A percentile compares a stretch with the other conserved stretches of the same genome.
Conservation (phyloP, 176 grass and related monocot species). For the Aegilops umbellulata region DNA sequence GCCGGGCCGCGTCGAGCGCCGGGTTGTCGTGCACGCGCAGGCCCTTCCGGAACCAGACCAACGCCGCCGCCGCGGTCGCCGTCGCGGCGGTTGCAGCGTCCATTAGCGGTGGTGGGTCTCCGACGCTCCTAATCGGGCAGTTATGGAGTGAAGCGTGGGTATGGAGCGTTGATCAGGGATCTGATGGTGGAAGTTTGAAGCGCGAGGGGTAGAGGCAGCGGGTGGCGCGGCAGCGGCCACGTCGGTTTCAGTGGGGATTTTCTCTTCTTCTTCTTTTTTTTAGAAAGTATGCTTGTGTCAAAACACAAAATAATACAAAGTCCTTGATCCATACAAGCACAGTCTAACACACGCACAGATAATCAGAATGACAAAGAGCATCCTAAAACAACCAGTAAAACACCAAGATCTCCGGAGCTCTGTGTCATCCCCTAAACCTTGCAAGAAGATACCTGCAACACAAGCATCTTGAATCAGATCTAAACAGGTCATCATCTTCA, state of each 20-base stretch:
- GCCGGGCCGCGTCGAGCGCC: constrained; percentile 58
- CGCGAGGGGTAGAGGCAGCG: background rate
- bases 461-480: too few relatives aligned
- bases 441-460: too few relatives aligned
- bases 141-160: background rate
- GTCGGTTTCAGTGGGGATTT: constrained; percentile 28
- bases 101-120: background rate
- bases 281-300: too few relatives aligned
- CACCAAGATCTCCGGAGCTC: too few relatives aligned
- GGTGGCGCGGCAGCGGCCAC: constrained; percentile 44
- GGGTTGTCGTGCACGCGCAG: constrained; percentile 94
- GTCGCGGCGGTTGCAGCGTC: constrained; percentile 28
- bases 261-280: too few relatives aligned
- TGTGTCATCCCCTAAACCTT: too few relatives aligned
- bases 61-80: constrained; percentile 37
- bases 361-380: too few relatives aligned
- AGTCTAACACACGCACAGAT: too few relatives aligned
- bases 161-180: constrained; percentile 3
- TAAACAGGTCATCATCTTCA: too few relatives aligned
- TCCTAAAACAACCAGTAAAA: too few relatives aligned
- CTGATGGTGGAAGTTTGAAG: constrained; percentile 48
- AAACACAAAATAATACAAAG: too few relatives aligned
- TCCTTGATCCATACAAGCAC: too few relatives aligned
- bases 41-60: constrained; percentile 95
- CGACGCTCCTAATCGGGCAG: background rate